Evolutionary conservation across 208 protist species (phyloP).

Genomic region (Trypanosomatidae sp.): DNA sequence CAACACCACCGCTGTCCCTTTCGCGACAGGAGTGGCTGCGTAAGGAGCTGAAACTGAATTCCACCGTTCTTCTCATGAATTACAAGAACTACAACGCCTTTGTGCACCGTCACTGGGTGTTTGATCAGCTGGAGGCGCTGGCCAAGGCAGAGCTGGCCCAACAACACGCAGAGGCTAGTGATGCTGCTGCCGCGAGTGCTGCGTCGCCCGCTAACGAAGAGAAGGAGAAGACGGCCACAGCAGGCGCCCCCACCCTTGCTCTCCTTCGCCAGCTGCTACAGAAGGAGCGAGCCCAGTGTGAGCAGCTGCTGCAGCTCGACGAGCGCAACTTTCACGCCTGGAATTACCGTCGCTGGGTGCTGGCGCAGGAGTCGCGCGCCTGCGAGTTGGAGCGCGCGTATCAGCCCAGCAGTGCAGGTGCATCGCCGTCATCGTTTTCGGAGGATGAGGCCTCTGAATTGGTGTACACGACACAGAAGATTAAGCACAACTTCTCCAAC

Average conservation of each 20-base stretch:
- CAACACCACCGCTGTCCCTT: neutral
- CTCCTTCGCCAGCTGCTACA: slow-evolving; percentile 49
- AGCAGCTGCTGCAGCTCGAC: slow-evolving; percentile 72
- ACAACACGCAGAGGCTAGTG: neutral
- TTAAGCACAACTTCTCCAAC: slow-evolving; percentile 96
- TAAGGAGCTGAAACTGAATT: slow-evolving; percentile 71
- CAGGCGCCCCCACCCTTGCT: slow-evolving; percentile 12
- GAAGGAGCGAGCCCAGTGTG: slow-evolving; percentile 69
- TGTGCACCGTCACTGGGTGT: slow-evolving; percentile 81
- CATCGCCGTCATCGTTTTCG: slow-evolving; percentile 28
- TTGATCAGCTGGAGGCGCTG: slow-evolving; percentile 42
- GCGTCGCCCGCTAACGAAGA: too few species aligned
- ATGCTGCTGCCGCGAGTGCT: neutral
- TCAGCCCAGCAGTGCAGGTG: neutral
- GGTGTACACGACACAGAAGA: slow-evolving; percentile 81
- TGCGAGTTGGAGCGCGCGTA: neutral
- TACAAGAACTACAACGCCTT: slow-evolving; percentile 91
- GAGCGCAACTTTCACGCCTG: slow-evolving; percentile 93
- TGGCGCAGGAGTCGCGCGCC: slow-evolving; percentile 18
- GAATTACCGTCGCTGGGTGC: slow-evolving; percentile 81
- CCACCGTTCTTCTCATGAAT: slow-evolving; percentile 57
- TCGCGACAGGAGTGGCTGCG: slow-evolving; percentile 24
- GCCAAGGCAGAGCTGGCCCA: slow-evolving; percentile 29
- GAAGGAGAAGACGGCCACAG: too few species aligned
- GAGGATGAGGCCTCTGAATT: slow-evolving; percentile 61